A percentile compares a stretch with the other conserved stretches of the same genome.
Evolutionary conservation across 164 flowering plant species (phyloP).

Genomic region (Stephania japonica): DNA sequence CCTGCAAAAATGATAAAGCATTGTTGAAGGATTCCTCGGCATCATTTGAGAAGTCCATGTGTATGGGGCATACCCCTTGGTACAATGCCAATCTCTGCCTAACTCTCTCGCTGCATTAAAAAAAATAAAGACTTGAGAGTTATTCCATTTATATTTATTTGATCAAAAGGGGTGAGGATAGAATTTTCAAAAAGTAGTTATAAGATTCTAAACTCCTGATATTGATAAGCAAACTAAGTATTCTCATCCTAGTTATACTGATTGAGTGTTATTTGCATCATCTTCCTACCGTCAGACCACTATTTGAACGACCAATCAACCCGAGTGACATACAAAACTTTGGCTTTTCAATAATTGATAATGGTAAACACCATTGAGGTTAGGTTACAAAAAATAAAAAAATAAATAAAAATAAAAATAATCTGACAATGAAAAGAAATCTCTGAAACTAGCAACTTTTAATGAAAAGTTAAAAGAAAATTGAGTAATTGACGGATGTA

Average conservation of each 20-base stretch:
- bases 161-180: background rate
- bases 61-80: constrained; percentile 89
- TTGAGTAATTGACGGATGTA: too few species aligned
- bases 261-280: background rate
- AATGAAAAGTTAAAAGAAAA: too few species aligned
- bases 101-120: constrained; percentile 72
- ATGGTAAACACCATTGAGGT: too few species aligned
- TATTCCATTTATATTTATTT: background rate
- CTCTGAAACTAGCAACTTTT: too few species aligned
- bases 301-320: background rate
- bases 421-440: too few species aligned
- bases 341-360: background rate
- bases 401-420: too few species aligned
- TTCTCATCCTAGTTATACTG: background rate
- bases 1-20: constrained; percentile 65
- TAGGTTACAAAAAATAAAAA: too few species aligned
- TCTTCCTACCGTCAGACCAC: background rate
- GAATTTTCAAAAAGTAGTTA: background rate
- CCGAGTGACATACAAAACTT: background rate
- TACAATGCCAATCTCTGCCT: constrained; percentile 86
- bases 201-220: background rate
- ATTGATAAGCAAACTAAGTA: too few species aligned
- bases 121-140: constrained; percentile 7
- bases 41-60: constrained; percentile 78
- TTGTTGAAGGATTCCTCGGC: constrained; percentile 73